Evolutionary conservation across 768 basidiomycete species (phyloP), one percentile per base, ranked within the genome.

Genomic region (Leccinum ochraceum): DNA sequence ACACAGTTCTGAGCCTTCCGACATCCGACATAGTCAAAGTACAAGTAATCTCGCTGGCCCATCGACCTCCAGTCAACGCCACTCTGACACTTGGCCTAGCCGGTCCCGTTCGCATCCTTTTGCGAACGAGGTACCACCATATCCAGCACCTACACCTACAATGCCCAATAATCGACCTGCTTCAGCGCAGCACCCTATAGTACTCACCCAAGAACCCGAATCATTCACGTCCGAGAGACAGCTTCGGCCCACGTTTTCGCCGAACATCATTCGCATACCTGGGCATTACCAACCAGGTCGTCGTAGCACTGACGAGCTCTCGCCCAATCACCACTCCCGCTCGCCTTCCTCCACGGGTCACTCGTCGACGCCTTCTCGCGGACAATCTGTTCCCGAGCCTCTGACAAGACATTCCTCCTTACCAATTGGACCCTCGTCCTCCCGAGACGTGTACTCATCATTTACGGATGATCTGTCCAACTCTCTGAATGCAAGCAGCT

Each of bases 261-360:
- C 83, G n/a, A 83, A 77, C 57, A 86, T 89, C 69, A 77, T 90
- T 34, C 86, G 89, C 53, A 88, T 85, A 3, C 89, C 89, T 2
- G 78, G 80, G 6, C 81, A 90, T 67, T 90, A 89, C 60, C 69
- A 70, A 20, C 61, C 60, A 4, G 4, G 54, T 1, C 73, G 72
- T 39, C 70, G 69, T 14, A 69, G 70, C 26, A 63, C 54, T 3
- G 74, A 76, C 22, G 73, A 74, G 6, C 20, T 48, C 13, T 57
- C 57, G 10, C 42, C 69, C 5, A 54, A 39, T 30, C 22, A 69
- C 39, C 63, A 59, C 13, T 63, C 71, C 14, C 75, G 66, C 22
- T 74, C 70, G 6, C 68, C 70, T 4, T 67, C 71, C 14, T 63
- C 67, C 11, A 10, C 32, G 17, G 62, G 54, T 44, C 61, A 66